These are phyloP conservation scores for Gastrolobium bilobum DNA, from an alignment of 306 rosid genomes.

Conservation along the genomic window DNA sequence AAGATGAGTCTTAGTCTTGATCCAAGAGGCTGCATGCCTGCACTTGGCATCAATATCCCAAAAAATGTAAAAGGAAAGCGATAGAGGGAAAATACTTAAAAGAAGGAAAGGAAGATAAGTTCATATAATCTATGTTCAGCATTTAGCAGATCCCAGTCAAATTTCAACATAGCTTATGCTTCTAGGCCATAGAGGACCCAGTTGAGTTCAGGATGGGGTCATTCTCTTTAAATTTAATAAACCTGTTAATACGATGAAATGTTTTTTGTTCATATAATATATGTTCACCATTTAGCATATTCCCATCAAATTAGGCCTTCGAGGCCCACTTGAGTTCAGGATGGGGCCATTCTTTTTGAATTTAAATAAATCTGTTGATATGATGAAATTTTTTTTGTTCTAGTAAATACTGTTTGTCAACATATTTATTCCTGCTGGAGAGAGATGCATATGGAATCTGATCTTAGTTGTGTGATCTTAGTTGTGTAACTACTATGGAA, in stretches of 20 bases:
- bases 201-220: conserved; percentile 31
- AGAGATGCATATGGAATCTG: conserved; percentile 21
- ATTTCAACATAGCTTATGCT: conserved; percentile 32
- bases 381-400: not conserved
- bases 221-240: not conserved
- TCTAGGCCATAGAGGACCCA: conserved; percentile 19
- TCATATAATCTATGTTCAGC: conserved; percentile 24
- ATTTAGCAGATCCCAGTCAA: conserved; percentile 42
- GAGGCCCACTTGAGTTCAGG: no score
- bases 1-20: conserved; percentile 20
- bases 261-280: not conserved
- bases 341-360: no score
- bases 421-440: conserved; percentile 26
- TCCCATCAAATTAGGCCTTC: no score
- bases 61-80: conserved; percentile 14
- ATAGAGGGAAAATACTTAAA: not conserved
- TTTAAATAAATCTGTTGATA: no score
- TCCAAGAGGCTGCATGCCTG: conserved; percentile 28
- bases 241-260: conserved; percentile 10
- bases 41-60: conserved; percentile 28
- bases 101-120: conserved; percentile 24
- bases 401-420: conserved; percentile 6
- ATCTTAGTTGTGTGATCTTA: no score
- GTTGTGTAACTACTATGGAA: conserved; percentile 40
- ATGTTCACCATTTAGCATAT: no score